Base-by-base conservation (phyloP, 257 asterid species). In the Cruciata laevipes region DNA sequence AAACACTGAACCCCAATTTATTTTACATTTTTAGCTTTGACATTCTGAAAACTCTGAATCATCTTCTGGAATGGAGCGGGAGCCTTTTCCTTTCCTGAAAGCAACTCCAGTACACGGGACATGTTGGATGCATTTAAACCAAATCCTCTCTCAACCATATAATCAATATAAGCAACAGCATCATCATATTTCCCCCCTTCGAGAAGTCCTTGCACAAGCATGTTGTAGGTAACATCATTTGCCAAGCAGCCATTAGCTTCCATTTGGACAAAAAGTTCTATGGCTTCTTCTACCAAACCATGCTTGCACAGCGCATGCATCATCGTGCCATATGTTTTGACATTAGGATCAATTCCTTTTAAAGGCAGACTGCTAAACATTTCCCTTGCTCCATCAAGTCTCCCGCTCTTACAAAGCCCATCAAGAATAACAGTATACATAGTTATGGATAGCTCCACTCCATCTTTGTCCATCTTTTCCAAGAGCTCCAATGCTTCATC, bases 211-310 rank as follows among this genome's bases (percentile, higher is more conserved):
- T 7, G 73, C 0, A 63, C 61, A 24, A 78, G 6, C 16, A 63
- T 42, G 27, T 40, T 66, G 52, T 53, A 67, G 8, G 73, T 71
- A 0, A 55, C 25, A 7, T 16, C 7, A 20, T 67, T 0, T 17
- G 77, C 37, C 0, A 11, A 8, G 42, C 35, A 68, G 32, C 65
- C 62, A 16, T 32, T 33, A 7, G 40, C 53, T 51, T 16, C 37
- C 74, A 76, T 76, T 57, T 56, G 61, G 5, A 20, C 30, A 3
- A 63, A 14, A 23, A 67, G 52, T 5, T 7, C 56, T 56, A 47
- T 64, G 0, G 74, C 77, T 53, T 76, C 80, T 24, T 72, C 37
- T 1, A 73, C 20, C 57, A 73, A 51, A 10, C 78, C 78, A 56
- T 51, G 61, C 42, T 12, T 33, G 37, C 77, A 72, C 2, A 73